A percentile compares a stretch with the other conserved stretches of the same genome.
Evolutionary conservation across 805 yeast species (phyloP).

Genomic region (Candida tallmaniae): DNA sequence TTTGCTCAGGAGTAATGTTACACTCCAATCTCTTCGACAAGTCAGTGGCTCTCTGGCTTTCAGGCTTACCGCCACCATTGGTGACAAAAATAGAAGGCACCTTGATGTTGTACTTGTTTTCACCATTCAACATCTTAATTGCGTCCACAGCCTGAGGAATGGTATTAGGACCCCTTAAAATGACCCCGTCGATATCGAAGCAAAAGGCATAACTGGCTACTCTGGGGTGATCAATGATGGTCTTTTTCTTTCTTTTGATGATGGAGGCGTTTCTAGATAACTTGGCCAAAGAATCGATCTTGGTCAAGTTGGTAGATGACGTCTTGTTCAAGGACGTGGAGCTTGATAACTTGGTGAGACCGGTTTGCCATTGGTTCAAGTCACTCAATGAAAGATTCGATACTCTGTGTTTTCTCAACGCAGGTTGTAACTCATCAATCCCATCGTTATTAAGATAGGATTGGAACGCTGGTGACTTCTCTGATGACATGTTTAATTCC

Average conservation of each 20-base stretch:
- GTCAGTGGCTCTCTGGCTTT: slow-evolving; percentile 66
- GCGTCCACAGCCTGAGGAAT: slow-evolving; percentile 80
- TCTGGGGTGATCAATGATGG: slow-evolving; percentile 61
- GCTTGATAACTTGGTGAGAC: slow-evolving; percentile 37
- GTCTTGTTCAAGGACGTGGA: slow-evolving; percentile 32
- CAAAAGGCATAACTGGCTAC: slow-evolving; percentile 86
- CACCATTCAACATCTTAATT: slow-evolving; percentile 66
- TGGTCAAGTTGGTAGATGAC: slow-evolving; percentile 31
- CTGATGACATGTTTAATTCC: slow-evolving; percentile 3
- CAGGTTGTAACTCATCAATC: slow-evolving; percentile 62
- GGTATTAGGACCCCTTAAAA: slow-evolving; percentile 78
- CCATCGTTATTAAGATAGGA: slow-evolving; percentile 72
- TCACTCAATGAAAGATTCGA: slow-evolving; percentile 67
- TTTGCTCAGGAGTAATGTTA: slow-evolving; percentile 68
- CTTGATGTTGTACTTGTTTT: slow-evolving; percentile 68
- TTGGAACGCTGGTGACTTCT: slow-evolving; percentile 23
- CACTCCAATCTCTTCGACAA: slow-evolving; percentile 56
- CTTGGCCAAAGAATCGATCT: slow-evolving; percentile 42
- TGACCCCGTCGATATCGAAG: slow-evolving; percentile 90
- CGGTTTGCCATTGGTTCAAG: slow-evolving; percentile 56
- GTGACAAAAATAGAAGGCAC: slow-evolving; percentile 86
- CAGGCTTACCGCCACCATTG: slow-evolving; percentile 90
- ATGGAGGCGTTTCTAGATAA: slow-evolving; percentile 44
- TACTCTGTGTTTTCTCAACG: slow-evolving; percentile 56
- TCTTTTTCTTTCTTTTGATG: slow-evolving; percentile 44